Evolutionary conservation across 495 filamentous ascomycete species (phyloP).

Genomic region (Recurvomyces mirabilis): DNA sequence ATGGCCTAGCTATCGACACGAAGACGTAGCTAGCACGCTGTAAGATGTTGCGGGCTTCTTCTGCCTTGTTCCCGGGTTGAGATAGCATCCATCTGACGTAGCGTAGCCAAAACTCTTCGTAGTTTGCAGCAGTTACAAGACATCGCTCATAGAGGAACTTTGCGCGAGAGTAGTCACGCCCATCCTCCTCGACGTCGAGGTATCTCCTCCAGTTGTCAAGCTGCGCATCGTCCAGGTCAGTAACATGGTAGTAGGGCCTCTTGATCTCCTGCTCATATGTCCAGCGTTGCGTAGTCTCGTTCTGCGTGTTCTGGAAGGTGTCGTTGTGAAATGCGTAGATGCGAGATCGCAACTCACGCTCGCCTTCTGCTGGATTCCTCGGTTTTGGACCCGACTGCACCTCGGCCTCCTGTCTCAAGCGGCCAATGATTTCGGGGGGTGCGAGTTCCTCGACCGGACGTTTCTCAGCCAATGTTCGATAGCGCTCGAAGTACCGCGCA

Average conservation of each 20-base stretch:
- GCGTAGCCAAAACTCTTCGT: constrained; percentile 95
- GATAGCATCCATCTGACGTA: constrained; percentile 96
- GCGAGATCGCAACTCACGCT: constrained; percentile 67
- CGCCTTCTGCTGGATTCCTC: constrained; percentile 62
- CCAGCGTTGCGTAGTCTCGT: constrained; percentile 88
- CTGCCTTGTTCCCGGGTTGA: constrained; percentile 69
- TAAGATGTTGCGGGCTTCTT: constrained; percentile 90
- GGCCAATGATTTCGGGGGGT: constrained; percentile 52
- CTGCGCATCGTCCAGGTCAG: constrained; percentile 75
- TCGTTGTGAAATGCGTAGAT: constrained; percentile 74
- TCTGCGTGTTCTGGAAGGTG: constrained; percentile 69
- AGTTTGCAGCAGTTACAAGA: constrained; percentile 81
- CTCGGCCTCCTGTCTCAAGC: constrained; percentile 61
- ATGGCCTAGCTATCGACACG: constrained; percentile 70
- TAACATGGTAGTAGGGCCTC: constrained; percentile 94
- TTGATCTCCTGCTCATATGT: constrained; percentile 92
- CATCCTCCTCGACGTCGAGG: constrained; percentile 86
- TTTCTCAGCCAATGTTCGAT: constrained; percentile 62
- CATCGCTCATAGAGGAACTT: constrained; percentile 89
- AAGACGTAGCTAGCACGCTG: constrained; percentile 74
- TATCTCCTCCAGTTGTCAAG: constrained; percentile 93
- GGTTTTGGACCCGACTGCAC: constrained; percentile 40
- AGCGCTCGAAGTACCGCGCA: constrained; percentile 86
- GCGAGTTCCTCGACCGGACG: constrained; percentile 66
- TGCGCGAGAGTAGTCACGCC: constrained; percentile 63